Conservation (phyloP, 805 yeast species). For the Debaryomyces castellii region DNA sequence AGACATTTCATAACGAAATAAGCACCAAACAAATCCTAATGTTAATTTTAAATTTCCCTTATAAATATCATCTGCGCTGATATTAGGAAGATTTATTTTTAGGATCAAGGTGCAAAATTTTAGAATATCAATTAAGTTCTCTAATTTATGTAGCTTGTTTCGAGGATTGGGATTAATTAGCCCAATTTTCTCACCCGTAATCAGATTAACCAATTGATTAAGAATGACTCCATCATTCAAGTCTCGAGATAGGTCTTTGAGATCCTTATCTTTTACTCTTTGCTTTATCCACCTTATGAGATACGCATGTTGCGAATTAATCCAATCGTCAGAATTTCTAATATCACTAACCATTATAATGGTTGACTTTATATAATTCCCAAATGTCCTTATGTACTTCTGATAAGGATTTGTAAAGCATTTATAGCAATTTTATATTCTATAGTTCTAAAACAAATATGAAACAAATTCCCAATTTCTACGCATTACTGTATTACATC, state of each 20-base stretch:
- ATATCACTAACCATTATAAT: background rate
- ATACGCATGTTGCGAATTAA: slow-evolving; percentile 45
- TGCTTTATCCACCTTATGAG: slow-evolving; percentile 50
- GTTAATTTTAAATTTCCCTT: slow-evolving; percentile 49
- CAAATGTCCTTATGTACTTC: too few relatives aligned
- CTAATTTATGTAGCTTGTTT: slow-evolving; percentile 45
- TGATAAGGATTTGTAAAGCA: too few relatives aligned
- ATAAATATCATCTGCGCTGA: slow-evolving; percentile 50
- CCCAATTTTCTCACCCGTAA: slow-evolving; percentile 18
- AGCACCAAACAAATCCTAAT: slow-evolving; percentile 50
- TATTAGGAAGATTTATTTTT: slow-evolving; percentile 40
- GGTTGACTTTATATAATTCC: background rate
- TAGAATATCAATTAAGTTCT: slow-evolving; percentile 44
- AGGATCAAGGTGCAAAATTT: slow-evolving; percentile 40
- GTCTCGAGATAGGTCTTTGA: slow-evolving; percentile 25
- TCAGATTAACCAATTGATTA: slow-evolving; percentile 28
- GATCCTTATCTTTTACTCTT: slow-evolving; percentile 24
- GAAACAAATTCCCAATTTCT: background rate
- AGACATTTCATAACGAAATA: slow-evolving; percentile 43
- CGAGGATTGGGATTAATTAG: slow-evolving; percentile 38
- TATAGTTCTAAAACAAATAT: background rate
- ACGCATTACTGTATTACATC: background rate
- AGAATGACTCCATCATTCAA: slow-evolving; percentile 42
- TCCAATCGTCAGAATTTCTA: slow-evolving; percentile 31
- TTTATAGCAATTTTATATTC: background rate